phyloP scores from a whole-genome alignment of 768 basidiomycete genomes.

The Tubosaeta brunneosetosa region DNA sequence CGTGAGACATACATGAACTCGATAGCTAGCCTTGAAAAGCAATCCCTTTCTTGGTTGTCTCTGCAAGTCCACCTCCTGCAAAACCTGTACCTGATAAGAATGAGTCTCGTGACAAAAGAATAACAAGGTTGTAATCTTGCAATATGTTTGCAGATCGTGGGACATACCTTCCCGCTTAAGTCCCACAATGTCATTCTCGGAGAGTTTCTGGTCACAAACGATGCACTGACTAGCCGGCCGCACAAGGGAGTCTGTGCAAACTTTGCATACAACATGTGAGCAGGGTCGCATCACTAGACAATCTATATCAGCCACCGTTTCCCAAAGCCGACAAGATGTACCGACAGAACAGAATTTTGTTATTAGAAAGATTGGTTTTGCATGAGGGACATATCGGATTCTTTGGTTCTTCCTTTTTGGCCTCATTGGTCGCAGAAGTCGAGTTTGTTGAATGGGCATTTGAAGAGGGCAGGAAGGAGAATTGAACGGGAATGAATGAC shows the following conservation, averaged over 20 bases:
- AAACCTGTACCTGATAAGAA: slow-evolving; percentile 73
- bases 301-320: background rate
- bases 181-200: slow-evolving; percentile 72
- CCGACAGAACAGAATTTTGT: slow-evolving; percentile 63
- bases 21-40: slow-evolving; percentile 74
- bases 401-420: slow-evolving; percentile 47
- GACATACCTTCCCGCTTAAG: slow-evolving; percentile 81
- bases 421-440: slow-evolving; percentile 32
- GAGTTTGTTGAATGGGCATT: slow-evolving; percentile 37
- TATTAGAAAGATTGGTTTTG: slow-evolving; percentile 81
- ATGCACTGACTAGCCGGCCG: slow-evolving; percentile 77
- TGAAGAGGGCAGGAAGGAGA: slow-evolving; percentile 48
- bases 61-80: slow-evolving; percentile 92
- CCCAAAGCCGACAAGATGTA: slow-evolving; percentile 5
- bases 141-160: background rate
- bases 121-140: background rate
- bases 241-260: slow-evolving; percentile 85
- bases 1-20: too few species aligned
- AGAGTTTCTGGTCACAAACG: slow-evolving; percentile 69
- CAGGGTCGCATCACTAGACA: slow-evolving; percentile 74
- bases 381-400: slow-evolving; percentile 84
- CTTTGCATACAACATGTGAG: slow-evolving; percentile 88
- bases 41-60: slow-evolving; percentile 71
- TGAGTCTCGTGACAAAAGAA: slow-evolving; percentile 1
- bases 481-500: slow-evolving; percentile 74